These are phyloP conservation scores for Parathielavia appendiculata DNA, from an alignment of 495 filamentous ascomycete genomes.

Conservation along the genomic window DNA sequence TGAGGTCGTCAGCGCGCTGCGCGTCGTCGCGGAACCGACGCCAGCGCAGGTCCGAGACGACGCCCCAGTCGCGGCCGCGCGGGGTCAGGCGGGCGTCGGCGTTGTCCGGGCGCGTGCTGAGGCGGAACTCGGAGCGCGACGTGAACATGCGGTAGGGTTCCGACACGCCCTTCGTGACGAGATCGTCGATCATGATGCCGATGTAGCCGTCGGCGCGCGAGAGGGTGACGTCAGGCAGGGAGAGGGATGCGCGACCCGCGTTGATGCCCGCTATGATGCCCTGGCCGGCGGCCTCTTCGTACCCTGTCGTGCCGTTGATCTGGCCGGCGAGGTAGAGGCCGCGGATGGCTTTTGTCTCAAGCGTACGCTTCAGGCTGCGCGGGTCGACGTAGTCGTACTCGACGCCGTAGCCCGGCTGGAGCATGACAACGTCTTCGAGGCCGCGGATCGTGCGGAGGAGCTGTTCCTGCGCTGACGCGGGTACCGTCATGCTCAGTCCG, in stretches of 20 bases:
- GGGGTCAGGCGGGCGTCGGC: conserved; percentile 83
- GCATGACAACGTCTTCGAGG: conserved; percentile 86
- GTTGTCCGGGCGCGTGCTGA: conserved; percentile 87
- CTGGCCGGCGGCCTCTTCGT: conserved; percentile 94
- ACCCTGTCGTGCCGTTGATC: conserved; percentile 97
- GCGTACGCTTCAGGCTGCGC: conserved; percentile 72
- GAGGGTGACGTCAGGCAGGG: conserved; percentile 58
- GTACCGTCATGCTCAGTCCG: conserved; percentile 94
- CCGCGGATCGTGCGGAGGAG: conserved; percentile 80
- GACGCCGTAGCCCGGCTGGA: conserved; percentile 94
- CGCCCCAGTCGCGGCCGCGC: conserved; percentile 68
- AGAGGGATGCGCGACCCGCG: conserved; percentile 72
- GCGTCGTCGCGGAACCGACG: conserved; percentile 56
- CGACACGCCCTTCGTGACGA: conserved; percentile 93
- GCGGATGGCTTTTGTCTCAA: conserved; percentile 88
- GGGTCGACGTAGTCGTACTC: conserved; percentile 99
- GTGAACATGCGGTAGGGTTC: conserved; percentile 99
- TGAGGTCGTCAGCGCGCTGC: conserved; percentile 60
- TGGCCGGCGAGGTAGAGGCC: conserved; percentile 93
- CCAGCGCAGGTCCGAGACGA: conserved; percentile 79
- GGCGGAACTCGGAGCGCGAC: conserved; percentile 88
- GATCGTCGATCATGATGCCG: conserved; percentile 97
- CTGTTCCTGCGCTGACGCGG: conserved; percentile 74
- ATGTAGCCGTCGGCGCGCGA: conserved; percentile 90
- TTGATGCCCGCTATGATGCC: conserved; percentile 91